Percentiles rank a stretch among this genome's conserved stretches.
Conservation (phyloP, 1,284 basidiomycete species). For the Ceratobasidium papillatum region DNA sequence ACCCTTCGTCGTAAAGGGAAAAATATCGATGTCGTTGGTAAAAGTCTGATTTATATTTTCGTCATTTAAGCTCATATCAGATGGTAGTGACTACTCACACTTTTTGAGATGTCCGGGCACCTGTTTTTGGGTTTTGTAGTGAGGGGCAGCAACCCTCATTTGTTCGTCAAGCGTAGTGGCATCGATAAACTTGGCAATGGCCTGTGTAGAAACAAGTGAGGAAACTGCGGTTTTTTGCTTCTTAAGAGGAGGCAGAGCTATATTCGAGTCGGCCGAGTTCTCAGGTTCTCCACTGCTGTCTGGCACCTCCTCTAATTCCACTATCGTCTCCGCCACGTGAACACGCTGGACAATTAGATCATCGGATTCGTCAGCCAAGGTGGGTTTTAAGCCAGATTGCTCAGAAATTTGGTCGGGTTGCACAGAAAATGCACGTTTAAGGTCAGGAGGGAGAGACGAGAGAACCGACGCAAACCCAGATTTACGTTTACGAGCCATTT, state of each 20-base stretch:
- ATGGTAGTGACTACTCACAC: slow-evolving; percentile 64
- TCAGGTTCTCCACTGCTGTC: background rate
- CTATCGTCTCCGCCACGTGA: background rate
- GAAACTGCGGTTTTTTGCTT: slow-evolving; percentile 2
- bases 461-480: slow-evolving; percentile 32
- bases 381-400: background rate
- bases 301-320: background rate
- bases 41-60: slow-evolving; percentile 68
- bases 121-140: slow-evolving; percentile 50
- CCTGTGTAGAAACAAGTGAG: background rate
- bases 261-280: background rate
- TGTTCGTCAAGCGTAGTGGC: background rate
- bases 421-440: slow-evolving; percentile 7
- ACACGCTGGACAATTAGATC: slow-evolving; percentile 32
- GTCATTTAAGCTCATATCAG: slow-evolving; percentile 27
- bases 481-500: slow-evolving; percentile 33
- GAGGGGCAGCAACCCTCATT: background rate
- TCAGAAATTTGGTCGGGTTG: background rate
- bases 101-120: slow-evolving; percentile 82
- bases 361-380: background rate
- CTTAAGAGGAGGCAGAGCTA: slow-evolving; percentile 9
- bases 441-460: slow-evolving; percentile 21
- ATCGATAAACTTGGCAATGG: background rate
- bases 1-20: slow-evolving; percentile 79
- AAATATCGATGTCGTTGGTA: slow-evolving; percentile 83